Base-by-base conservation (phyloP, 2,329 filamentous ascomycete species). In the Fusarium sp. region DNA sequence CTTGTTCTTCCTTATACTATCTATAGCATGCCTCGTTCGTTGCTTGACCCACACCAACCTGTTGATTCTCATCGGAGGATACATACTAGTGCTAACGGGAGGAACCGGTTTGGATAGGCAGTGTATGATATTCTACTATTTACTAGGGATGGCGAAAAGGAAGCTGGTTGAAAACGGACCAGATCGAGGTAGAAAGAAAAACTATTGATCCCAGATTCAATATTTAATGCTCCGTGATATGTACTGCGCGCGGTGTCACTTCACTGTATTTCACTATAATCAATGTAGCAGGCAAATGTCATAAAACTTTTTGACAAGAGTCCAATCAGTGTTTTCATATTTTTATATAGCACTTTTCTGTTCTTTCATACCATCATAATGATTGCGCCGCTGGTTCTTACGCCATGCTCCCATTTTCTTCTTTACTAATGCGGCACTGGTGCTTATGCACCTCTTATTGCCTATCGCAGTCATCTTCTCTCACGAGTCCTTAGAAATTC, bases 181-280 rank as follows among this genome's bases (percentile, higher is more conserved):
- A 70, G 45, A 65, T 38, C 53, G 41, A 46, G 47, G 65, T 67
- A 70, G 62, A 69, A 45, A 63, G 46, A 71, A 54, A 68, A 52
- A 61, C 44, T 55, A 69, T 44, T 63, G 49, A 58, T 53, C 52
- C 43, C n/a, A 57, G 54, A 58, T 34, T 13, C 24, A 65, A 27
- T 27, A 27, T 41, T 16, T 25, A 38, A 48, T 49, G 15, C n/a
- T 41, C 16, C 15, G 13, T 48, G 38, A 27, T 6, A 43, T 53
- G 24, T 20, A 43, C 11, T 16, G 34, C n/a, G 34, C 27, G 34
- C 27, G 34, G 27, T 15, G n/a, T 10, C 2, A 29, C 12, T 10
- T 9, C 5, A 41, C 12, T 10, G 2, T 12, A 27, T 8, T n/a
- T 16, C 18, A 51, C 22, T 38, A 10, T 5, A 13, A 11, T 22